Evolutionary conservation across 345 rosid species (phyloP).

Genomic region (Ricinus communis): DNA sequence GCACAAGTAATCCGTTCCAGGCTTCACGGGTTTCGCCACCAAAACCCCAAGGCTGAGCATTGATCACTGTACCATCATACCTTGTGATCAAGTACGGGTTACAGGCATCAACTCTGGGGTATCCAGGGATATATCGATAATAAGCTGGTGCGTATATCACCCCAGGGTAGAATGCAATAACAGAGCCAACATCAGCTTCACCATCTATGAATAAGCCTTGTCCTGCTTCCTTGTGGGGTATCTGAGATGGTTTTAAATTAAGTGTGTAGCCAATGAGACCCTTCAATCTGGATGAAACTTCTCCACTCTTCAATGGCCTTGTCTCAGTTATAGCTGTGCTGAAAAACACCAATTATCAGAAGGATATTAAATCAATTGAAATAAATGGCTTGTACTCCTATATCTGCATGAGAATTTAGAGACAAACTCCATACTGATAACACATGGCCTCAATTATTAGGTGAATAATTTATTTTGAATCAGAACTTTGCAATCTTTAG

Average conservation of each 20-base stretch:
- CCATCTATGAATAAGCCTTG: constrained; percentile 76
- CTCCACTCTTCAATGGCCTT: constrained; percentile 47
- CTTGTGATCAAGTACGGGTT: constrained; percentile 79
- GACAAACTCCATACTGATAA: neutral
- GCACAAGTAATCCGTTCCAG: constrained; percentile 50
- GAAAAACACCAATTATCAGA: constrained; percentile 49
- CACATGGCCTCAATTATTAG: neutral
- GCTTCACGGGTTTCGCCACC: constrained; percentile 62
- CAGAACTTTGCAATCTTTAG: neutral
- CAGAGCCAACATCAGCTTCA: constrained; percentile 74
- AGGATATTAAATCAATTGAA: constrained; percentile 9
- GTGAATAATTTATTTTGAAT: neutral
- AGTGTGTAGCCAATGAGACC: constrained; percentile 66
- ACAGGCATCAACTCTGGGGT: constrained; percentile 62
- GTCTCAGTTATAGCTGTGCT: constrained; percentile 77
- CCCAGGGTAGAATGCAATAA: constrained; percentile 87
- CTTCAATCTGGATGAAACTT: constrained; percentile 61
- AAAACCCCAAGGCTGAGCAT: constrained; percentile 82
- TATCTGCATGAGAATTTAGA: neutral
- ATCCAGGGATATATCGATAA: constrained; percentile 79
- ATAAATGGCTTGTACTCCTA: neutral
- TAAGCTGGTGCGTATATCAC: constrained; percentile 67
- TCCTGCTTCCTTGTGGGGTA: constrained; percentile 72
- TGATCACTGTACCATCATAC: constrained; percentile 75
- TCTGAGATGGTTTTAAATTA: constrained; percentile 58